Conservation (phyloP, 768 basidiomycete species). For the Pisolithus tinctorius region DNA sequence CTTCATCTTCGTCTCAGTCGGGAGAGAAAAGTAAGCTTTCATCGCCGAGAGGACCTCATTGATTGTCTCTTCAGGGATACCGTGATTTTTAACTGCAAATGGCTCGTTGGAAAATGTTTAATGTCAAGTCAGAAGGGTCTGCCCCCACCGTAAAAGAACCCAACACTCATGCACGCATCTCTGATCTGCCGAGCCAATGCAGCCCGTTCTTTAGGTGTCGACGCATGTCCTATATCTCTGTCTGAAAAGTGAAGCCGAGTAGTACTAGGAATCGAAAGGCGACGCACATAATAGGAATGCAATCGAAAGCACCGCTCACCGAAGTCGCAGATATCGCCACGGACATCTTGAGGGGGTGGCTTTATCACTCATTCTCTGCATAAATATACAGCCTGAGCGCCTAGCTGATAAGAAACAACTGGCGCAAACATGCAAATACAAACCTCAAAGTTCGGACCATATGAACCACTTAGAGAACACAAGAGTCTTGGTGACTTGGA, state of each 20-base stretch:
- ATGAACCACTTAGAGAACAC: no score
- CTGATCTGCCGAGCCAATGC: slow-evolving; percentile 52
- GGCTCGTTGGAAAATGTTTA: neutral
- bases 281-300: slow-evolving; percentile 22
- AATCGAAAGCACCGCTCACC: slow-evolving; percentile 15
- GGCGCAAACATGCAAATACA: slow-evolving; percentile 35
- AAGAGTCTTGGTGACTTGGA: no score
- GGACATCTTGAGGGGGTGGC: slow-evolving; percentile 12
- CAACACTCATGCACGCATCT: slow-evolving; percentile 73
- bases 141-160: slow-evolving; percentile 72
- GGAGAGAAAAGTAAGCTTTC: no score
- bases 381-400: slow-evolving; percentile 60
- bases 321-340: slow-evolving; percentile 13
- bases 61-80: no score
- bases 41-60: no score
- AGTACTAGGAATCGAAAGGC: no score
- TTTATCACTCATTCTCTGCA: slow-evolving; percentile 41
- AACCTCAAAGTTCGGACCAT: slow-evolving; percentile 11
- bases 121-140: neutral
- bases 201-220: slow-evolving; percentile 26
- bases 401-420: slow-evolving; percentile 70
- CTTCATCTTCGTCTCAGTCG: no score
- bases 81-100: neutral
- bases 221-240: slow-evolving; percentile 18
- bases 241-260: neutral